Percentiles rank a stretch among this genome's conserved stretches.
These are phyloP conservation scores for Fremontodendron californicum DNA, from an alignment of 345 rosid species.

Conservation along the genomic window DNA sequence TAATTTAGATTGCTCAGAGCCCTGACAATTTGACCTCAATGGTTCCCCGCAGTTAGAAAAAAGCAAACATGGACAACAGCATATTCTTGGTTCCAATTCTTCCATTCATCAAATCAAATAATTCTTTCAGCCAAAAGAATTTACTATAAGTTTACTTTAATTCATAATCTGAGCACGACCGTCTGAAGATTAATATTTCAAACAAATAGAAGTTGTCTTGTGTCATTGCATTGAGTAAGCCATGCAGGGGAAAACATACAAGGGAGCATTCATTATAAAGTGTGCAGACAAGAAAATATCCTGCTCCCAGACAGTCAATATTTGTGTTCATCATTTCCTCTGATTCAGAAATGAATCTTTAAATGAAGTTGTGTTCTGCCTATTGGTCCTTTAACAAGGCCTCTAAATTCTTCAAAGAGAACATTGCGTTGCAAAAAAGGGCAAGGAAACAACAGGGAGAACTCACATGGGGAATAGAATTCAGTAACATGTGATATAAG, in stretches of 20 bases:
- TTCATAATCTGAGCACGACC: neutral
- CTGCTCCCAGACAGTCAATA: neutral
- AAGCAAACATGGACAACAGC: neutral
- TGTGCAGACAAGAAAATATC: neutral
- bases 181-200: neutral
- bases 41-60: neutral
- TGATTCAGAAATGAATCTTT: neutral
- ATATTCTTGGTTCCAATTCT: neutral
- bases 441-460: neutral
- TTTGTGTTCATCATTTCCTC: neutral
- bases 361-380: neutral
- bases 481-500: neutral
- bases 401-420: neutral
- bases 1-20: neutral
- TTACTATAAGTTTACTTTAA: neutral
- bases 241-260: neutral
- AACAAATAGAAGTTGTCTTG: neutral
- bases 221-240: neutral
- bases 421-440: neutral
- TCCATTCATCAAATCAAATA: neutral
- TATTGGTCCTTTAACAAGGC: neutral
- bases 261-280: neutral
- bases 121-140: neutral
- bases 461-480: neutral
- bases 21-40: neutral